phyloP scores from a whole-genome alignment of 2,329 filamentous ascomycete genomes.

The Cercospora sojina region DNA sequence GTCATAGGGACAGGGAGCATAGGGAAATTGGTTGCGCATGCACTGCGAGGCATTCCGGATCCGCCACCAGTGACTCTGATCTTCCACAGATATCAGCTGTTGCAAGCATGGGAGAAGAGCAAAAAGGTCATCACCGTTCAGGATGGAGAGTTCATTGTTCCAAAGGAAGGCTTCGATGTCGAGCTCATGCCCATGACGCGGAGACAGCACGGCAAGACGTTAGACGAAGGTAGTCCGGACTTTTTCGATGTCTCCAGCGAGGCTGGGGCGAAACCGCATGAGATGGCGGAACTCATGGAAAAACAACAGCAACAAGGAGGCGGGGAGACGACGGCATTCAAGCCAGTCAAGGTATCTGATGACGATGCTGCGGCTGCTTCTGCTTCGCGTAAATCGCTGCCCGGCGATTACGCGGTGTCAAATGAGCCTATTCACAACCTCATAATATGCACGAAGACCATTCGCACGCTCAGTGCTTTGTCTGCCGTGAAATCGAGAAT shows the following conservation, averaged over 20 bases:
- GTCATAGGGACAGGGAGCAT: slow-evolving; percentile 80
- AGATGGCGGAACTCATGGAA: slow-evolving; percentile 29
- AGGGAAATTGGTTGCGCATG: slow-evolving; percentile 74
- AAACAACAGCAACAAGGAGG: slow-evolving; percentile 19
- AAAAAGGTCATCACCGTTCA: slow-evolving; percentile 50
- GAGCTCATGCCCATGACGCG: slow-evolving; percentile 43
- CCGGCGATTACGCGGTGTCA: slow-evolving; percentile 14
- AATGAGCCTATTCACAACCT: slow-evolving; percentile 62
- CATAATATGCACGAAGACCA: slow-evolving; percentile 75
- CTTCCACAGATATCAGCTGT: slow-evolving; percentile 57
- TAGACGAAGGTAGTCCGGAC: slow-evolving; percentile 21
- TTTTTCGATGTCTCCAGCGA: slow-evolving; percentile 29
- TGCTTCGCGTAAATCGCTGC: not conserved
- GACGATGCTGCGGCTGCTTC: not conserved
- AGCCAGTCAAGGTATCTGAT: slow-evolving; percentile 2
- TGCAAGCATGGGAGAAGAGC: slow-evolving; percentile 51
- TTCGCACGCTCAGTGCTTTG: slow-evolving; percentile 65
- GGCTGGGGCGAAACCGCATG: slow-evolving; percentile 31
- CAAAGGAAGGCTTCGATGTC: slow-evolving; percentile 46
- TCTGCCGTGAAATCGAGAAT: slow-evolving; percentile 65
- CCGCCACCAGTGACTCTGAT: slow-evolving; percentile 76
- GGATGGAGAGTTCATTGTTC: slow-evolving; percentile 42
- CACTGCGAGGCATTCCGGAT: slow-evolving; percentile 60
- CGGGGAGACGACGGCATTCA: slow-evolving; percentile 8
- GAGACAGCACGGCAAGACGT: slow-evolving; percentile 41